Conservation (phyloP, 169 alveolate species). For the Plasmodium gaboni region DNA sequence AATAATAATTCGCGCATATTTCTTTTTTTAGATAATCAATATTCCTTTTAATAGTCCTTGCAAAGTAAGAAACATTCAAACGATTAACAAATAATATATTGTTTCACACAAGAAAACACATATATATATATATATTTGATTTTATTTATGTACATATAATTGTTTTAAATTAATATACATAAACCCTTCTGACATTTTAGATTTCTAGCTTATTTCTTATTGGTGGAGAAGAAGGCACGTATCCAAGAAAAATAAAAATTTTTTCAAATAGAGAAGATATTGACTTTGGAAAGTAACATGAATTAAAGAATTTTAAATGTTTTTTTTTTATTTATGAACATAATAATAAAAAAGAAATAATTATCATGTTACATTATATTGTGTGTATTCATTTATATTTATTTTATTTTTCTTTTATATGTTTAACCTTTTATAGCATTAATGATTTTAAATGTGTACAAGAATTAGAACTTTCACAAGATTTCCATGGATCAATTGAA, state of each 20-base stretch:
- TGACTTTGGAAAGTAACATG: slow-evolving; percentile 81
- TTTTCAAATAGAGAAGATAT: slow-evolving; percentile 83
- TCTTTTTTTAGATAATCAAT: slow-evolving; percentile 75
- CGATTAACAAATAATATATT: no score
- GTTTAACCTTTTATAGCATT: slow-evolving; percentile 53
- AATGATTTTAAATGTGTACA: slow-evolving; percentile 81
- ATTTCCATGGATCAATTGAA: slow-evolving; percentile 86
- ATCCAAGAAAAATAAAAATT: slow-evolving; percentile 82
- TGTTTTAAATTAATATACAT: no score
- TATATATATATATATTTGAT: no score
- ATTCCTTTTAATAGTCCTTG: slow-evolving; percentile 86
- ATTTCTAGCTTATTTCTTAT: slow-evolving; percentile 80
- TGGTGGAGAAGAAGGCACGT: slow-evolving; percentile 86
- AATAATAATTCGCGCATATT: neutral
- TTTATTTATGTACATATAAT: no score
- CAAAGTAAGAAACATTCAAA: slow-evolving; percentile 57
- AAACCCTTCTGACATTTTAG: slow-evolving; percentile 19
- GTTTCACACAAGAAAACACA: no score
- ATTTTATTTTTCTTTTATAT: neutral
- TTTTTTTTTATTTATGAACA: neutral
- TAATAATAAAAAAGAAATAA: neutral
- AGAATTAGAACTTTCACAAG: slow-evolving; percentile 82
- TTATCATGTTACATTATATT: no score
- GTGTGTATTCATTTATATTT: slow-evolving; percentile 2
- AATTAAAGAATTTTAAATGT: neutral